These are phyloP conservation scores for Plasmodium reichenowi DNA, from an alignment of 169 alveolate genomes.

Conservation along the genomic window DNA sequence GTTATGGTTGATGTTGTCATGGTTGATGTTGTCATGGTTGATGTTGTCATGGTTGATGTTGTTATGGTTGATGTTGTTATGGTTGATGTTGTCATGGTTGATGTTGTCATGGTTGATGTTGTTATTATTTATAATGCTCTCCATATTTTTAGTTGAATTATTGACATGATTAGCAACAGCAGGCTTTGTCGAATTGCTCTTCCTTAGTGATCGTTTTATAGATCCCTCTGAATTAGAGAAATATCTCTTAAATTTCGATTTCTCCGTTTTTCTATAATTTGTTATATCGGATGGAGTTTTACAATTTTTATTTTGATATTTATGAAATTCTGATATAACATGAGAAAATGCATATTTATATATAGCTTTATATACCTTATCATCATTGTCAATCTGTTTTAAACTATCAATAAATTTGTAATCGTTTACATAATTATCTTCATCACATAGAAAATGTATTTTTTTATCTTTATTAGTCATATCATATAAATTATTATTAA, in stretches of 20 bases:
- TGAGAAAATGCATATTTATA: slow-evolving; percentile 62
- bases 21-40: background rate
- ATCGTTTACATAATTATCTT: slow-evolving; percentile 31
- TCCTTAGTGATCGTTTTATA: background rate
- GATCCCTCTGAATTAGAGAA: slow-evolving; percentile 43
- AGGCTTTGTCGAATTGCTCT: background rate
- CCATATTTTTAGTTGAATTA: background rate
- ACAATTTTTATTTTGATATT: slow-evolving; percentile 16
- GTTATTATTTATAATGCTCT: background rate
- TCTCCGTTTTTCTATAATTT: slow-evolving; percentile 31
- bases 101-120: background rate
- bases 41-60: background rate
- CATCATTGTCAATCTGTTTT: slow-evolving; percentile 29
- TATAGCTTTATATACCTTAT: slow-evolving; percentile 53
- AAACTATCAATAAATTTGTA: slow-evolving; percentile 51
- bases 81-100: background rate
- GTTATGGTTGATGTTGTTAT: background rate
- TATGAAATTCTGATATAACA: slow-evolving; percentile 43
- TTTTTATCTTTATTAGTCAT: slow-evolving; percentile 17
- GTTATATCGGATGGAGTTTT: slow-evolving; percentile 48
- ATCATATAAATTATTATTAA: slow-evolving; percentile 62
- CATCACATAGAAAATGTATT: slow-evolving; percentile 30
- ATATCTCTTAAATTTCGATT: slow-evolving; percentile 43
- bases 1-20: background rate
- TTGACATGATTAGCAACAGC: background rate